Conservation (phyloP, 2,329 filamentous ascomycete species). For the Fusarium sp. region DNA sequence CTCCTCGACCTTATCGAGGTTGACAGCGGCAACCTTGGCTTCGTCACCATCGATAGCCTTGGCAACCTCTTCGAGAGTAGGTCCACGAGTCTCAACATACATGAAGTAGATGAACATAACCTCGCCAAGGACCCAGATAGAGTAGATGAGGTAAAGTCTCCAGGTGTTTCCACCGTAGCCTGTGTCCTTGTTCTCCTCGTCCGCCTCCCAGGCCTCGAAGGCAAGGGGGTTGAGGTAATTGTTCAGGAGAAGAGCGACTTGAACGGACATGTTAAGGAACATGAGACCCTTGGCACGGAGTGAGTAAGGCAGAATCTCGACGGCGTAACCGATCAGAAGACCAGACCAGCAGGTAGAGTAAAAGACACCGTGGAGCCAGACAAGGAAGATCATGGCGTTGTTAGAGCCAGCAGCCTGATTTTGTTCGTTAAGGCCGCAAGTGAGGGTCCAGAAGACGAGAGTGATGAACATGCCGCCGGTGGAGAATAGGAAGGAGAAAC, state of each 20-base stretch:
- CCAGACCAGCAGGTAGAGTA: constrained; percentile 74
- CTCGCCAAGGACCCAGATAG: constrained; percentile 73
- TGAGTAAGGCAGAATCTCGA: constrained; percentile 72
- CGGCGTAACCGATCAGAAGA: constrained; percentile 70
- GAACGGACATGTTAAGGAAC: constrained; percentile 75
- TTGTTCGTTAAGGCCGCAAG: constrained; percentile 68
- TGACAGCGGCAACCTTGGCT: constrained; percentile 65
- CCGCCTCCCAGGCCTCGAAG: not conserved
- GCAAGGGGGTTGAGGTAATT: constrained; percentile 60
- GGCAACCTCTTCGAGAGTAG: constrained; percentile 74
- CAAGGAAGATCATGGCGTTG: constrained; percentile 69
- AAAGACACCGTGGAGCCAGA: constrained; percentile 72
- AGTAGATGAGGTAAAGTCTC: constrained; percentile 78
- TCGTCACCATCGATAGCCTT: constrained; percentile 80
- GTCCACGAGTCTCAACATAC: constrained; percentile 79
- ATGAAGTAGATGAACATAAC: constrained; percentile 75
- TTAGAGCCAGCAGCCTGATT: constrained; percentile 59
- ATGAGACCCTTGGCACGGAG: constrained; percentile 73
- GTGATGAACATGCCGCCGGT: constrained; percentile 64
- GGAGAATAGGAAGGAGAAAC: constrained; percentile 67
- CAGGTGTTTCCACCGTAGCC: constrained; percentile 71
- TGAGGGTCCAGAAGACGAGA: constrained; percentile 67
- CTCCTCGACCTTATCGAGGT: constrained; percentile 69
- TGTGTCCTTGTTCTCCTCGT: constrained; percentile 51
- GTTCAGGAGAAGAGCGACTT: constrained; percentile 73